phyloP scores from a whole-genome alignment of 139 green algal genomes.

The Tetradesmus lagerheimii region DNA sequence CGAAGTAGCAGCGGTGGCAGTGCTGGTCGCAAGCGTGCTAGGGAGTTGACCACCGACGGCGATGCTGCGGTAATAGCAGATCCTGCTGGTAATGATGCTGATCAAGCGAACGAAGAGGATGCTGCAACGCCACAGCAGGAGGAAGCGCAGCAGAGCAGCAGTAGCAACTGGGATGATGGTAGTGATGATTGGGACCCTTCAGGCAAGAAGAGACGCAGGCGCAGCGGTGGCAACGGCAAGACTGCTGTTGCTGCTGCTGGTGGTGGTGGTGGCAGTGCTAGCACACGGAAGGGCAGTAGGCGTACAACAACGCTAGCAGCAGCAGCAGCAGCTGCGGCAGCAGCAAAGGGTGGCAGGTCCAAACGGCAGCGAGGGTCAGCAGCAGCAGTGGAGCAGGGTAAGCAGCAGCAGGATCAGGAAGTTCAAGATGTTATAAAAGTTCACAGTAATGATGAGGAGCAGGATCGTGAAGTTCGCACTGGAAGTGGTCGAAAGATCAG shows the following conservation, averaged over 20 bases:
- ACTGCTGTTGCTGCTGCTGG: no score
- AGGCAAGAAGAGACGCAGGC: neutral
- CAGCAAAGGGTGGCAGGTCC: neutral
- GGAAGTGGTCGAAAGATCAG: neutral
- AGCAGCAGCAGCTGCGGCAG: constrained; percentile 28
- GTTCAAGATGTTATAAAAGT: neutral
- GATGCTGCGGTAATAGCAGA: neutral
- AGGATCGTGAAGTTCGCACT: neutral
- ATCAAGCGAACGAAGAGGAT: neutral
- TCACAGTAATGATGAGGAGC: neutral
- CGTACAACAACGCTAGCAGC: neutral
- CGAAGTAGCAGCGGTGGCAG: neutral
- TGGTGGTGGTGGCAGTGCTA: neutral
- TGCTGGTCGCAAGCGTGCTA: neutral
- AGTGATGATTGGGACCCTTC: constrained; percentile 19
- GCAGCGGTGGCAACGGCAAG: neutral
- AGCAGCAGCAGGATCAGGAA: neutral
- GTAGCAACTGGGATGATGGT: constrained; percentile 7
- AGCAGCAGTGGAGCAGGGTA: neutral
- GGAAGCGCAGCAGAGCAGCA: neutral
- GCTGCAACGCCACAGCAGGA: neutral
- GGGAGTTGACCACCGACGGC: neutral
- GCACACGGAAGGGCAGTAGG: neutral
- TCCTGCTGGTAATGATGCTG: neutral
- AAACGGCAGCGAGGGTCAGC: neutral